Evolutionary conservation across 2,329 filamentous ascomycete species (phyloP).

Genomic region (Trichoderma semiorbis): DNA sequence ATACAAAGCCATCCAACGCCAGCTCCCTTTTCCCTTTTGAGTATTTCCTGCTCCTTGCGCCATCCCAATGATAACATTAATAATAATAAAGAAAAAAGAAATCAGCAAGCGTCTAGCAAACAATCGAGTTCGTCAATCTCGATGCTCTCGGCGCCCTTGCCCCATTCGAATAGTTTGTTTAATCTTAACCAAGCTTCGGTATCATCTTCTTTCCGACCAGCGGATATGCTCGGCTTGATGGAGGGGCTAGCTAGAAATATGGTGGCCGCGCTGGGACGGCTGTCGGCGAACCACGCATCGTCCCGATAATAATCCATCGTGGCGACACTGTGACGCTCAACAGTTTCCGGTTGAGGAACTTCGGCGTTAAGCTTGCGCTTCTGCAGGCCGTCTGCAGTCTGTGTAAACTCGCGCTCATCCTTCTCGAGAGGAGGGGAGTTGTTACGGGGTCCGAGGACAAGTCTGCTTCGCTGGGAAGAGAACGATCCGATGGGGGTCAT

Average conservation of each 20-base stretch:
- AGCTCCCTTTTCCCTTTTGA: conserved; percentile 1
- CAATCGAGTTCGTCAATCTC: conserved; percentile 91
- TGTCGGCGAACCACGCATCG: conserved; percentile 53
- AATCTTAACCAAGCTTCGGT: conserved; percentile 41
- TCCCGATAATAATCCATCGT: conserved; percentile 41
- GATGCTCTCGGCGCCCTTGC: conserved; percentile 78
- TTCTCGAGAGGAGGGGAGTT: conserved; percentile 86
- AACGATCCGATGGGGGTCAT: conserved; percentile 63
- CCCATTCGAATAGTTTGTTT: conserved; percentile 49
- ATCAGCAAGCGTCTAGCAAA: conserved; percentile 69
- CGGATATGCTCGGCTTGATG: conserved; percentile 40
- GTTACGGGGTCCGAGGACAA: conserved; percentile 51
- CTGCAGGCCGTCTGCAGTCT: conserved; percentile 83
- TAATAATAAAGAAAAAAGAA: neutral
- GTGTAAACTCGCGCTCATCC: conserved; percentile 94
- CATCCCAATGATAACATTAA: conserved; percentile 11
- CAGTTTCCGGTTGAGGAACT: conserved; percentile 27
- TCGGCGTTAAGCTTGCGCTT: conserved; percentile 57
- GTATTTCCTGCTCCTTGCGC: conserved; percentile 16
- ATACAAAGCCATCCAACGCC: conserved; percentile 15
- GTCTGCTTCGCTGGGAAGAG: conserved; percentile 45
- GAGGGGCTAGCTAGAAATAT: conserved; percentile 53
- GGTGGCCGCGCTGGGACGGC: conserved; percentile 35
- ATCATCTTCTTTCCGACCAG: conserved; percentile 37
- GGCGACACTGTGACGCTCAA: conserved; percentile 27